These are phyloP conservation scores for Cordia subcordata DNA, from an alignment of 257 asterid species.

Conservation along the genomic window DNA sequence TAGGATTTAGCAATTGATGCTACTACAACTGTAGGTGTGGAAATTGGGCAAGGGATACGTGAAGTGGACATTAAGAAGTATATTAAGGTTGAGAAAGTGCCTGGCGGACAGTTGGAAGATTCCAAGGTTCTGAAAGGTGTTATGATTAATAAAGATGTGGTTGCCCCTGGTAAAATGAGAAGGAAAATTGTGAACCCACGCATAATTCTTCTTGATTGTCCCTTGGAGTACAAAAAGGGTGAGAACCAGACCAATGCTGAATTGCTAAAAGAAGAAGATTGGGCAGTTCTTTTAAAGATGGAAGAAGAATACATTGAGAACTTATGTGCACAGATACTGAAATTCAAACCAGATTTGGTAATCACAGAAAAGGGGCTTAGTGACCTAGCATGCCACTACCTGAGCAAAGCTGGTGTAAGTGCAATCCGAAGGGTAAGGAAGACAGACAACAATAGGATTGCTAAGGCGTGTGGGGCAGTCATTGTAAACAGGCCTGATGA, in stretches of 20 bases:
- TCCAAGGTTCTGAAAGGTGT: conserved; percentile 86
- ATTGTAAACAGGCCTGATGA: conserved; percentile 95
- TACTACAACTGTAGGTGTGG: conserved; percentile 86
- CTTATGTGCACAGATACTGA: conserved; percentile 63
- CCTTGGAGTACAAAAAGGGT: conserved; percentile 96
- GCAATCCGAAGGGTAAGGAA: conserved; percentile 94
- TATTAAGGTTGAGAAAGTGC: conserved; percentile 91
- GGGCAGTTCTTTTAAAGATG: conserved; percentile 86
- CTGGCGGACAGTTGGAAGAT: conserved; percentile 96
- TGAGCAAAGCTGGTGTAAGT: conserved; percentile 92
- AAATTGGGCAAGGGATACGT: conserved; percentile 81
- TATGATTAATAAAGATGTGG: conserved; percentile 90
- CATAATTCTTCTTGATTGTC: conserved; percentile 86
- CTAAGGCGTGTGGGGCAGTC: conserved; percentile 96
- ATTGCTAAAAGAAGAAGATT: conserved; percentile 85
- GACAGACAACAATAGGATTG: conserved; percentile 88
- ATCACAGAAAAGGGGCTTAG: conserved; percentile 91
- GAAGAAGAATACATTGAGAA: conserved; percentile 93
- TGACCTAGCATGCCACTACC: conserved; percentile 84
- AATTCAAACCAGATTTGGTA: conserved; percentile 84
- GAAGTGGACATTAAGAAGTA: conserved; percentile 95
- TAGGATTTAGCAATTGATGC: conserved; percentile 95
- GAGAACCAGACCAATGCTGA: conserved; percentile 98
- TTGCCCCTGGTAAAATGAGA: conserved; percentile 97
- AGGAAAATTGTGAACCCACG: conserved; percentile 84